Conservation (phyloP, 192 early-diverging fungal genomes). For the Coemansia sp. region DNA sequence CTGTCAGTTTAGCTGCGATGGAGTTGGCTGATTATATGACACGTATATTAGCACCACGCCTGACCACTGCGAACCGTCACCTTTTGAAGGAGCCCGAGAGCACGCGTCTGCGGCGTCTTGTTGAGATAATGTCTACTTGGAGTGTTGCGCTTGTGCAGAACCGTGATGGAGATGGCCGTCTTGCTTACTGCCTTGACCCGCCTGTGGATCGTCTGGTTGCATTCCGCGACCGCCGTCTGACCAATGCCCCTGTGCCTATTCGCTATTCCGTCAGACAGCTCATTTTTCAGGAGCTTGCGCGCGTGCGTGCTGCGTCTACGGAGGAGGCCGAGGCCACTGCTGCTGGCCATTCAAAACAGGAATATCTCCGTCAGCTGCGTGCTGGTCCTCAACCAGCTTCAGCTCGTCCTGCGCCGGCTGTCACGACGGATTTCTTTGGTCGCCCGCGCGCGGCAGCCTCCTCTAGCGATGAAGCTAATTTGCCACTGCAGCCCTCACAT, state of each 20-base stretch:
- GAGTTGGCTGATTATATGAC: conserved; percentile 69
- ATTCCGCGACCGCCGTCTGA: conserved; percentile 14
- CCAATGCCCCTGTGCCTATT: conserved; percentile 47
- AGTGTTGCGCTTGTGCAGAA: conserved; percentile 36
- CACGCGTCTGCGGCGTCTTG: conserved; percentile 19
- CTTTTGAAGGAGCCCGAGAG: conserved; percentile 39
- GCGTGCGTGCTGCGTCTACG: conserved; percentile 1
- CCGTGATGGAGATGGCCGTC: conserved; percentile 25
- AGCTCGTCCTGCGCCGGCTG: conserved; percentile 1
- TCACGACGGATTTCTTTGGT: conserved; percentile 76
- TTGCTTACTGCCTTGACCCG: conserved; percentile 70
- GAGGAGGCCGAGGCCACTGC: conserved; percentile 16
- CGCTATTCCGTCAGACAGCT: conserved; percentile 81
- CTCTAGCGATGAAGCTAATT: conserved; percentile 38
- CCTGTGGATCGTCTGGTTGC: conserved; percentile 55
- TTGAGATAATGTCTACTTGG: conserved; percentile 36
- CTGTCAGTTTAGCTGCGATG: conserved; percentile 38
- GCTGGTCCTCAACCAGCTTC: conserved; percentile 20
- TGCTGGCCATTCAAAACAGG: conserved; percentile 16
- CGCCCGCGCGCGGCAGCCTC: conserved; percentile 22
- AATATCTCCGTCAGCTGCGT: conserved; percentile 29
- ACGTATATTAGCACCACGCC: conserved; percentile 74
- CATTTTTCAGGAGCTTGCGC: conserved; percentile 71
- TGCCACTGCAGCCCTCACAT: background rate
- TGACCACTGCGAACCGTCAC: conserved; percentile 63